Evolutionary conservation across 345 rosid genomes (phyloP).

Genomic region (Citrus unshiu): DNA sequence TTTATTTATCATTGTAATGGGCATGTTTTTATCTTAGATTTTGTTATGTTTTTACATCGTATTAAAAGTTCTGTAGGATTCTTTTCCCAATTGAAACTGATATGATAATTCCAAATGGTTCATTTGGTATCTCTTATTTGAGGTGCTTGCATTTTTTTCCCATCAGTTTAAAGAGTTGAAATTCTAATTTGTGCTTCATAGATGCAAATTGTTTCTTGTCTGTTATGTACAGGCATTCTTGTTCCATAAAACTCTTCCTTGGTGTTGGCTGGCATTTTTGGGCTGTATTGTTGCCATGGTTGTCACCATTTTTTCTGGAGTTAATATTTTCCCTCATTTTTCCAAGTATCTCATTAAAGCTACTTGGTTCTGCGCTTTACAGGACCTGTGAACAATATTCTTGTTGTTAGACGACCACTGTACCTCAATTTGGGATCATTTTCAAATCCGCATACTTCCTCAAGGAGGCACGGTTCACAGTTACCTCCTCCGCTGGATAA

Average conservation of each 20-base stretch:
- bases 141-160: background rate
- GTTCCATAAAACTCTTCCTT: background rate
- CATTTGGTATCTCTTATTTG: background rate
- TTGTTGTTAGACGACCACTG: conserved; percentile 43
- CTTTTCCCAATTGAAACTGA: background rate
- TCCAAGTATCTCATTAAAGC: background rate
- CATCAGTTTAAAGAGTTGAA: background rate
- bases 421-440: conserved; percentile 12
- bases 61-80: background rate
- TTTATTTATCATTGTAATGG: background rate
- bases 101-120: background rate
- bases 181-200: background rate
- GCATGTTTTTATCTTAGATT: background rate
- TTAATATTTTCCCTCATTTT: background rate
- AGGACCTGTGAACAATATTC: conserved; percentile 77
- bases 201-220: background rate
- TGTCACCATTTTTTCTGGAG: background rate
- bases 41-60: background rate
- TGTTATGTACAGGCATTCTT: background rate
- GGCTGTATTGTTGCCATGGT: background rate
- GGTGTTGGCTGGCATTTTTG: background rate
- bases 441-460: conserved; percentile 35
- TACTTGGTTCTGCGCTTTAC: conserved; percentile 2
- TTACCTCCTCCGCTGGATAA: conserved; percentile 67
- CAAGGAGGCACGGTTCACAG: conserved; percentile 43